phyloP scores from a whole-genome alignment of 805 yeast species.

The Kluyveromyces starmeri region DNA sequence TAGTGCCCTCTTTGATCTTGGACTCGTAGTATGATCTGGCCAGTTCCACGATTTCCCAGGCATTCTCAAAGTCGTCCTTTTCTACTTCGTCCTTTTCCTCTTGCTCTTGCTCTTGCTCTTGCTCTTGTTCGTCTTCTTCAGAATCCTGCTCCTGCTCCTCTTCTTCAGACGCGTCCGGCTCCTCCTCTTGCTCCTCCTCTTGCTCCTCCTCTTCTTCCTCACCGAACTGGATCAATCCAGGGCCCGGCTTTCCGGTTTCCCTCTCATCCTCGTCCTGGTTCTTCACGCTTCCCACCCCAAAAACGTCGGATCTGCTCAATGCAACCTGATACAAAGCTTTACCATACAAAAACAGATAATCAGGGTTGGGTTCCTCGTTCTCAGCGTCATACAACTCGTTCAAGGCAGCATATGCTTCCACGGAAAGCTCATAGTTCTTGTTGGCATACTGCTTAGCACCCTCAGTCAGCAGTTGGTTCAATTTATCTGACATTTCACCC shows the following conservation, averaged over 20 bases:
- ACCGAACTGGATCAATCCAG: conserved; percentile 7
- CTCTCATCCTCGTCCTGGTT: conserved; percentile 24
- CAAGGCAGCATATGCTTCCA: conserved; percentile 62
- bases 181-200: conserved; percentile 39
- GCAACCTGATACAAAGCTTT: conserved; percentile 73
- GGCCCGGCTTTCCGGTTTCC: conserved; percentile 6
- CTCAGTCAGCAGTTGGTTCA: conserved; percentile 42
- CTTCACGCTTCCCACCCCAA: conserved; percentile 42
- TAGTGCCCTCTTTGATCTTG: conserved; percentile 18
- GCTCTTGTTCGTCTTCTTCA: conserved; percentile 5
- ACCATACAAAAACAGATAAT: conserved; percentile 67
- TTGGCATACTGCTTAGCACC: conserved; percentile 60
- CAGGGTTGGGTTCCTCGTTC: conserved; percentile 60
- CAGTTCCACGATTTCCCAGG: conserved; percentile 80
- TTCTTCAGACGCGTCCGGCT: conserved; percentile 34
- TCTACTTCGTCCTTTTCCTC: conserved; percentile 6
- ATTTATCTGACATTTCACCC: conserved; percentile 8
- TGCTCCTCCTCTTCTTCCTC: conserved; percentile 17
- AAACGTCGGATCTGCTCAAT: conserved; percentile 61
- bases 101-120: conserved; percentile 1
- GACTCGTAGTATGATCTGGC: conserved; percentile 52
- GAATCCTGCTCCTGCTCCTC: conserved; percentile 21
- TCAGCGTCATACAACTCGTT: conserved; percentile 47
- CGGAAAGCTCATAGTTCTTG: conserved; percentile 60
- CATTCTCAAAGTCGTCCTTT: conserved; percentile 52